These are phyloP conservation scores for Penicillium parvum DNA, from an alignment of 495 filamentous ascomycete genomes.

Conservation along the genomic window DNA sequence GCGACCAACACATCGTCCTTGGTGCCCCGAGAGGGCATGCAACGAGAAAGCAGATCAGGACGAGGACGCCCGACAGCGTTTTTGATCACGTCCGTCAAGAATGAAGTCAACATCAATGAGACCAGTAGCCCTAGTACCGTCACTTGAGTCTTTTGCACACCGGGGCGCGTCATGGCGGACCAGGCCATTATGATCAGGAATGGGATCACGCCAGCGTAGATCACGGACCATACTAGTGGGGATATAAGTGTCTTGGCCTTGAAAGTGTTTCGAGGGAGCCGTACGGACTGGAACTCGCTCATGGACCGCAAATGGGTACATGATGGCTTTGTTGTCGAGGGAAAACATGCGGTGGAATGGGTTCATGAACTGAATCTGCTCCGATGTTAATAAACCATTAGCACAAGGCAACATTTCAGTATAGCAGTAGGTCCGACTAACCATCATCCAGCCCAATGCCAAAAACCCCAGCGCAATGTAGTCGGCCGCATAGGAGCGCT, in stretches of 20 bases:
- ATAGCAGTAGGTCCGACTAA: too few species aligned
- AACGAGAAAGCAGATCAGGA: conserved; percentile 86
- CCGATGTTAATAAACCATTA: neutral
- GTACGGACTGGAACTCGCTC: conserved; percentile 80
- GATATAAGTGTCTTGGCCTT: conserved; percentile 1
- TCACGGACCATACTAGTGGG: conserved; percentile 59
- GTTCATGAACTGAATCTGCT: conserved; percentile 64
- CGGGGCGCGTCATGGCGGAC: conserved; percentile 55
- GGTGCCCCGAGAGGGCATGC: conserved; percentile 64
- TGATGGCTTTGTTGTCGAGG: conserved; percentile 76
- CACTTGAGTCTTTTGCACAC: conserved; percentile 78
- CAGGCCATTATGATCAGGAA: conserved; percentile 59
- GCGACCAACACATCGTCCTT: conserved; percentile 63
- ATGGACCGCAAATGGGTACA: conserved; percentile 77
- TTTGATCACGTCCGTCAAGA: conserved; percentile 89
- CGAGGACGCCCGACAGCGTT: conserved; percentile 87
- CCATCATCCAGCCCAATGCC: conserved; percentile 59
- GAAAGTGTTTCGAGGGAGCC: conserved; percentile 18
- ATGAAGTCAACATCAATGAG: conserved; percentile 68
- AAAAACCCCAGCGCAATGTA: conserved; percentile 75
- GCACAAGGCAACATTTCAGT: neutral
- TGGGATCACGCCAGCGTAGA: conserved; percentile 71
- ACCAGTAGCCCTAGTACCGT: conserved; percentile 76
- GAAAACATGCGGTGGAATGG: conserved; percentile 81
- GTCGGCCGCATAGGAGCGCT: conserved; percentile 79